These are phyloP conservation scores for Coemansia sp. DNA, from an alignment of 192 early-diverging fungal species.

Conservation along the genomic window DNA sequence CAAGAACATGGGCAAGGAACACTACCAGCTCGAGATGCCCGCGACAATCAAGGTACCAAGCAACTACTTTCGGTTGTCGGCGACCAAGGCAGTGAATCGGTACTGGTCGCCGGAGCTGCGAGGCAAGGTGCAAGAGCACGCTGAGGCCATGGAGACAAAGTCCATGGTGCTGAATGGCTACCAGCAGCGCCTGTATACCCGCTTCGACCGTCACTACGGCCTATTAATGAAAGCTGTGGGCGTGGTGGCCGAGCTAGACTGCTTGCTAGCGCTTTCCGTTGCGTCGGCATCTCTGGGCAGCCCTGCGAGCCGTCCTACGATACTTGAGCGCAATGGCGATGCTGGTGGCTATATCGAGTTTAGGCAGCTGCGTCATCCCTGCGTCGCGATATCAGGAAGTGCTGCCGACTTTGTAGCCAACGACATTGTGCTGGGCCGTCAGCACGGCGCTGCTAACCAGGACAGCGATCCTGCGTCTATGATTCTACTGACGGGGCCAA, in stretches of 20 bases:
- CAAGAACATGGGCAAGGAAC: conserved; percentile 94
- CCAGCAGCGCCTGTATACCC: conserved; percentile 71
- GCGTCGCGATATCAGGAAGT: conserved; percentile 59
- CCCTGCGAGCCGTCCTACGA: conserved; percentile 84
- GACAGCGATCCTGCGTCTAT: conserved; percentile 59
- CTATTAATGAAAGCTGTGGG: conserved; percentile 72
- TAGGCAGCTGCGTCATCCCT: conserved; percentile 92
- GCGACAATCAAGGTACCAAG: conserved; percentile 72
- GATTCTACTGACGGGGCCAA: conserved; percentile 96
- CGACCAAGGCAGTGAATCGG: conserved; percentile 79
- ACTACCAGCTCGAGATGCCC: conserved; percentile 91
- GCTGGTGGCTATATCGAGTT: conserved; percentile 76
- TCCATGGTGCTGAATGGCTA: conserved; percentile 76
- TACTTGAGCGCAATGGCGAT: conserved; percentile 61
- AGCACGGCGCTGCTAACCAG: conserved; percentile 22
- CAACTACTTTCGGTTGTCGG: conserved; percentile 76
- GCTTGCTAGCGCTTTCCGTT: conserved; percentile 74
- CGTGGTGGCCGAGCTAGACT: conserved; percentile 85
- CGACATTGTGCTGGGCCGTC: conserved; percentile 76
- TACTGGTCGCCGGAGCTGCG: conserved; percentile 80
- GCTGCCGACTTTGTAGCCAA: conserved; percentile 90
- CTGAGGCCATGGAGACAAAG: conserved; percentile 82
- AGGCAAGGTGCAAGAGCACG: conserved; percentile 67
- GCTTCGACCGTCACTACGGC: conserved; percentile 82
- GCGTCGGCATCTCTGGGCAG: conserved; percentile 69